phyloP scores from a whole-genome alignment of 2,329 filamentous ascomycete species.

The Alternaria ethzedia region DNA sequence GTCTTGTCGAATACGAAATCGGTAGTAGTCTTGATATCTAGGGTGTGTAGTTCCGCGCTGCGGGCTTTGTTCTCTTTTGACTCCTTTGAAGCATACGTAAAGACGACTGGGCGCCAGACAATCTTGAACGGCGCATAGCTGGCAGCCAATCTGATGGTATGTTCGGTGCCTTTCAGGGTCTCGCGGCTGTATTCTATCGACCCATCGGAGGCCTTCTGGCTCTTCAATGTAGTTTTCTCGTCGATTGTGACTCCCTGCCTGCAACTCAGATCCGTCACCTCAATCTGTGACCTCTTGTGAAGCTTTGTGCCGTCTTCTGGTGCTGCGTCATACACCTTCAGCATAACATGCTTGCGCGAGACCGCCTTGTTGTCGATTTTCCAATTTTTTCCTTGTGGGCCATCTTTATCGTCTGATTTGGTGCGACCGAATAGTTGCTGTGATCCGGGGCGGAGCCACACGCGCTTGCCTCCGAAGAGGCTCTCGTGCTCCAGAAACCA shows the following conservation, averaged over 20 bases:
- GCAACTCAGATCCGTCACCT: conserved; percentile 76
- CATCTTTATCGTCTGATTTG: conserved; percentile 60
- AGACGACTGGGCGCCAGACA: conserved; percentile 78
- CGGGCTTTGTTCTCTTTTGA: conserved; percentile 59
- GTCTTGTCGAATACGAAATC: conserved; percentile 75
- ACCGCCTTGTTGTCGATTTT: conserved; percentile 81
- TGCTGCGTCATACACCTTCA: conserved; percentile 71
- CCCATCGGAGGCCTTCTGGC: conserved; percentile 56
- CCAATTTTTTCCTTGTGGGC: conserved; percentile 44
- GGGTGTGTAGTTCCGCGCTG: conserved; percentile 72
- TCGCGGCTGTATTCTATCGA: conserved; percentile 32
- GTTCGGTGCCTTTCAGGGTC: conserved; percentile 50
- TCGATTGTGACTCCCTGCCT: conserved; percentile 85
- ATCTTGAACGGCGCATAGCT: conserved; percentile 72
- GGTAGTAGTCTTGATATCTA: conserved; percentile 85
- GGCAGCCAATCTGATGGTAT: conserved; percentile 74
- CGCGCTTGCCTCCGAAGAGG: conserved; percentile 65
- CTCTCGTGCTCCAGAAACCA: conserved; percentile 64
- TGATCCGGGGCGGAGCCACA: conserved; percentile 87
- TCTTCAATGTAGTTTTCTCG: conserved; percentile 69
- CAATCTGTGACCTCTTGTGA: conserved; percentile 71
- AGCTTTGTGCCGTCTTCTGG: conserved; percentile 71
- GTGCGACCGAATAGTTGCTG: conserved; percentile 86
- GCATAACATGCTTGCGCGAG: conserved; percentile 84
- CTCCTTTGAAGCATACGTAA: conserved; percentile 78